Percentiles rank a stretch among this genome's conserved stretches.
Conservation (phyloP, 306 rosid species). For the Oxytropis ochrocephala region DNA sequence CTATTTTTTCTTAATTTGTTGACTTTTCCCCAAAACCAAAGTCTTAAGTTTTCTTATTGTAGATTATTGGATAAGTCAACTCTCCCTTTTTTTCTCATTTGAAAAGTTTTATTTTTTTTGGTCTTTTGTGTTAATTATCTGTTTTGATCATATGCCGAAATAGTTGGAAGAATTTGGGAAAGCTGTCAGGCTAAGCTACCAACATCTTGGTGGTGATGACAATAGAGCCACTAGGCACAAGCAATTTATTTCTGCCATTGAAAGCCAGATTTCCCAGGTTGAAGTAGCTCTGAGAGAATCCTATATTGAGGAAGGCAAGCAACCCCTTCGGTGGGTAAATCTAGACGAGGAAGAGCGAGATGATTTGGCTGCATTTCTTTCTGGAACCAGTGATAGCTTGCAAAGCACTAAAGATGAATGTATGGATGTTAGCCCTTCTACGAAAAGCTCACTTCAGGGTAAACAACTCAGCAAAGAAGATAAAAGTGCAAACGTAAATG, state of each 20-base stretch:
- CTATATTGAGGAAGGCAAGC: conserved; percentile 58
- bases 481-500: conserved; percentile 20
- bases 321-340: conserved; percentile 78
- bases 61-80: conserved; percentile 9
- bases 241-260: conserved; percentile 81
- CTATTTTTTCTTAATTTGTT: neutral
- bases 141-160: conserved; percentile 20
- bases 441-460: conserved; percentile 28
- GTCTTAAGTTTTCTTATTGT: neutral
- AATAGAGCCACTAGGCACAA: conserved; percentile 58
- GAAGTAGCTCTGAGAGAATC: conserved; percentile 65
- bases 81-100: neutral
- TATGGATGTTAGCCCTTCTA: conserved; percentile 27
- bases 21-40: neutral
- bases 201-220: conserved; percentile 51
- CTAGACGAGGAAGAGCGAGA: conserved; percentile 78
- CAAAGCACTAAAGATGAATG: conserved; percentile 34
- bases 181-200: conserved; percentile 78
- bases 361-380: conserved; percentile 88
- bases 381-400: conserved; percentile 46
- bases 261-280: conserved; percentile 67
- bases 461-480: conserved; percentile 36
- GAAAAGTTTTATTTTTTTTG: neutral
- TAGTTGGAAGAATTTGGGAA: conserved; percentile 92
- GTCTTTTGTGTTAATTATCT: conserved; percentile 7